A percentile compares a stretch with the other conserved stretches of the same genome.
Evolutionary conservation across 2,329 filamentous ascomycete genomes (phyloP).

Genomic region (Diaporthe sp.): DNA sequence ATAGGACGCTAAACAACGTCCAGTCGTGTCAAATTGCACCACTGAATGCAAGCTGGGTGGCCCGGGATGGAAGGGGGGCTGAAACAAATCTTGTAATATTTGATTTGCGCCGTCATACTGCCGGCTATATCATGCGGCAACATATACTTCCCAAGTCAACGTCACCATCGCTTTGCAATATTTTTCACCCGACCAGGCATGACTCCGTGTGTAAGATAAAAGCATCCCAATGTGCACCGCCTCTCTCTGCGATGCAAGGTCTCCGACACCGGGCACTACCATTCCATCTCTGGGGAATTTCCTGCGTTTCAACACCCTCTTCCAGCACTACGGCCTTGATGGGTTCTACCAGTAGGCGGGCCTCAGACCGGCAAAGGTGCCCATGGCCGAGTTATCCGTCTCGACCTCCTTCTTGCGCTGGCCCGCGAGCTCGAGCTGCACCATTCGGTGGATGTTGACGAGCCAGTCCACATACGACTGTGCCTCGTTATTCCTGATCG

Average conservation of each 20-base stretch:
- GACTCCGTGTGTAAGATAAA: conserved; percentile 19
- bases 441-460: conserved; percentile 92
- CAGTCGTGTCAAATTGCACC: neutral
- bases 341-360: conserved; percentile 70
- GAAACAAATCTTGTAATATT: conserved; percentile 34
- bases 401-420: conserved; percentile 78
- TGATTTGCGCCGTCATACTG: conserved; percentile 29
- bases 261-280: neutral
- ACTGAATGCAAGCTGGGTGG: neutral
- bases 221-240: conserved; percentile 16
- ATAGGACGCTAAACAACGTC: neutral
- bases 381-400: conserved; percentile 63
- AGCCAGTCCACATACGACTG: conserved; percentile 99
- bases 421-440: conserved; percentile 87
- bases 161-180: conserved; percentile 33
- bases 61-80: neutral
- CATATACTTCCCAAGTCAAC: neutral
- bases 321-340: neutral
- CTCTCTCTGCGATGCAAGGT: neutral
- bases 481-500: conserved; percentile 84
- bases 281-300: too few relatives aligned
- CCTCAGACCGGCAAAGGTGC: conserved; percentile 71
- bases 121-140: conserved; percentile 5
- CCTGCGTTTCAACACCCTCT: neutral
- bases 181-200: conserved; percentile 3